Evolutionary conservation across 2,329 filamentous ascomycete genomes (phyloP), one percentile per base, ranked within the genome.

Genomic region (Cordyceps javanica): DNA sequence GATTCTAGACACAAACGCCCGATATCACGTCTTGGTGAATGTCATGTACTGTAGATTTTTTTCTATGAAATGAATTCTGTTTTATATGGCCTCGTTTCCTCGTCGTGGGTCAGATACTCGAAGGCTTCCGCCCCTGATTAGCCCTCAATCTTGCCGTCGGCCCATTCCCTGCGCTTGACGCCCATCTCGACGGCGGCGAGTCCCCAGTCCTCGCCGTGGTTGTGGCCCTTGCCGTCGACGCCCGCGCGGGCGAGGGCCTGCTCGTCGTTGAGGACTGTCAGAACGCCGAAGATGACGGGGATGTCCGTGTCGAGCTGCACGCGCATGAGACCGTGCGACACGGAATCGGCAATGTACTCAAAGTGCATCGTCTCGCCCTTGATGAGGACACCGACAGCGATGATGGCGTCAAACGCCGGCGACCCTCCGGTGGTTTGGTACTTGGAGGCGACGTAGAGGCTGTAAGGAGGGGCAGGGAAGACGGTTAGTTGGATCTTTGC

Each of bases 361-460:
- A 99, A 99, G 76, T 99, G 94, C 91, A 97, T 97, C 7, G 94
- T 97, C 75, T 96, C 90, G 71, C 94, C 94, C 79, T 99, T 99
- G 77, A 99, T 97, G 60, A 99, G 83, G 58, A 96, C 92, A 57
- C 94, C 94, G 64, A 99, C 89, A 55, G 94, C 91, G 64, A 99
- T 92, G 62, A 99, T 86, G 61, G 94, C 94, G 70, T 97, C 93
- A 67, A 97, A 97, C 21, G 91, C 84, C 57, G 78, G 75, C 59
- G 81, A n/a, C n/a, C n/a, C n/a, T n/a, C n/a, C n/a, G n/a, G n/a
- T n/a, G n/a, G n/a, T n/a, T 71, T 97, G 91, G 65, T 96, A 83
- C 72, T 94, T 90, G 9, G 90, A 95, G 50, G 90, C 90, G 7
- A 89, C 82, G 77, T 90, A 93, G 71, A 96, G 81, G 59, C 90